Conservation (phyloP, 345 rosid species). For the Lumnitzera littorea region DNA sequence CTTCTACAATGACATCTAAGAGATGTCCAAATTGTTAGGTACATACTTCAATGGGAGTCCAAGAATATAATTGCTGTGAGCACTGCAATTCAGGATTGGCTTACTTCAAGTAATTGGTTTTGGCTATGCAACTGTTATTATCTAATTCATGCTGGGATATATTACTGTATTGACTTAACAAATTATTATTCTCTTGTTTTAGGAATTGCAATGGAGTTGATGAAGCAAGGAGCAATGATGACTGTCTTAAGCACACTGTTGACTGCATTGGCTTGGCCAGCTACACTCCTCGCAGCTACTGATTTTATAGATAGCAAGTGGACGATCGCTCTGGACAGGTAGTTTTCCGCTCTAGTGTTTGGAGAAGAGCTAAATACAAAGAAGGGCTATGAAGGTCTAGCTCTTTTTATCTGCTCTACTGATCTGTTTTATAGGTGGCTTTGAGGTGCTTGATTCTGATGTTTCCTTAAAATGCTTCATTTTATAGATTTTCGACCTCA, state of each 20-base stretch:
- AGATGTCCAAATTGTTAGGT: constrained; percentile 33
- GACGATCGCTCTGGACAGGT: constrained; percentile 93
- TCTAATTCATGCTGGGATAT: not conserved
- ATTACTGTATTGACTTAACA: not conserved
- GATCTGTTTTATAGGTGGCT: no score
- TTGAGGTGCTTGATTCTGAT: no score
- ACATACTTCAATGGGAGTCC: constrained; percentile 90
- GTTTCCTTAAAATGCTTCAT: no score
- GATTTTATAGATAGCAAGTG: constrained; percentile 92
- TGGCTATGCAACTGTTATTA: constrained; percentile 9
- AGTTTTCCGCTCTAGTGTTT: constrained; percentile 7
- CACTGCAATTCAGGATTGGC: constrained; percentile 97
- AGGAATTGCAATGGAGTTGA: constrained; percentile 74
- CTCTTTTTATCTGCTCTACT: no score
- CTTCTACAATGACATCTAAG: not conserved
- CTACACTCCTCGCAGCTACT: constrained; percentile 69
- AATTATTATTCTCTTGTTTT: constrained; percentile 10
- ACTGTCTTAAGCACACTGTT: constrained; percentile 79
- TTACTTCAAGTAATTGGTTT: constrained; percentile 83
- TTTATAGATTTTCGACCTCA: no score
- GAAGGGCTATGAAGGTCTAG: not conserved
- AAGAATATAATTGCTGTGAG: constrained; percentile 83
- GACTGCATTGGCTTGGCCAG: constrained; percentile 89
- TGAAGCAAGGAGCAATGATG: constrained; percentile 97
- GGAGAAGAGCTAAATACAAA: constrained; percentile 4